Evolutionary conservation across 73 alveolate species (phyloP).

Genomic region (Blepharisma japonicum): DNA sequence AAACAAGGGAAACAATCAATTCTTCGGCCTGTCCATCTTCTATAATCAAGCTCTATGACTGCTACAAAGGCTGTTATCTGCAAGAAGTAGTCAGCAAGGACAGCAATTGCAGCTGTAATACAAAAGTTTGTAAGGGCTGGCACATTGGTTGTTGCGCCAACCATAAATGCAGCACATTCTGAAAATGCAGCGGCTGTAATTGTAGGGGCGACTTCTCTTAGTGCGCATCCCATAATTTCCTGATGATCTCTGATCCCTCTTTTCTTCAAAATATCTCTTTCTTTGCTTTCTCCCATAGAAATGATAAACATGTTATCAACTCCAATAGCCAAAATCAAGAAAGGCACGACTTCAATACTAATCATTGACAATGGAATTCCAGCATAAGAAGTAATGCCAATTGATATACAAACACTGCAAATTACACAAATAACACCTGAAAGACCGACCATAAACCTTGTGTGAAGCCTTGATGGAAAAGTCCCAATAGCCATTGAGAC

Average conservation of each 20-base stretch:
- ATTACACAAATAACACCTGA: conserved; percentile 84
- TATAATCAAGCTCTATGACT: conserved; percentile 77
- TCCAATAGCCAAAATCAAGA: conserved; percentile 89
- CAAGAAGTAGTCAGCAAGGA: conserved; percentile 76
- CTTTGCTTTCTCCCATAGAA: conserved; percentile 73
- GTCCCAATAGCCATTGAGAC: conserved; percentile 86
- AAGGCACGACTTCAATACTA: conserved; percentile 89
- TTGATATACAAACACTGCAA: conserved; percentile 66
- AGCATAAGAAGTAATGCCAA: conserved; percentile 72
- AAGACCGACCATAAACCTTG: conserved; percentile 80
- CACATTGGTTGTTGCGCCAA: conserved; percentile 85
- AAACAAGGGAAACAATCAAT: conserved; percentile 77
- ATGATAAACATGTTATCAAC: conserved; percentile 96
- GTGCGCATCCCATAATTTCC: conserved; percentile 66
- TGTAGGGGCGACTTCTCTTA: conserved; percentile 88
- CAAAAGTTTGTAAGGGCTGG: conserved; percentile 91
- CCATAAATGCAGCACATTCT: conserved; percentile 88
- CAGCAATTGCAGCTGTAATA: conserved; percentile 88
- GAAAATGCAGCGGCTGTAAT: conserved; percentile 92
- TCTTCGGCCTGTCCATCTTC: conserved; percentile 71
- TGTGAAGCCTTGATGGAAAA: conserved; percentile 83
- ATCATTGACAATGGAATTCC: conserved; percentile 82
- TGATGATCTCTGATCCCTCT: conserved; percentile 56
- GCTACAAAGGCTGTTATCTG: conserved; percentile 87
- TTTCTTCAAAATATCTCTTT: conserved; percentile 43